These are phyloP conservation scores for Daedalea quercina DNA, from an alignment of 768 basidiomycete species.

Conservation along the genomic window DNA sequence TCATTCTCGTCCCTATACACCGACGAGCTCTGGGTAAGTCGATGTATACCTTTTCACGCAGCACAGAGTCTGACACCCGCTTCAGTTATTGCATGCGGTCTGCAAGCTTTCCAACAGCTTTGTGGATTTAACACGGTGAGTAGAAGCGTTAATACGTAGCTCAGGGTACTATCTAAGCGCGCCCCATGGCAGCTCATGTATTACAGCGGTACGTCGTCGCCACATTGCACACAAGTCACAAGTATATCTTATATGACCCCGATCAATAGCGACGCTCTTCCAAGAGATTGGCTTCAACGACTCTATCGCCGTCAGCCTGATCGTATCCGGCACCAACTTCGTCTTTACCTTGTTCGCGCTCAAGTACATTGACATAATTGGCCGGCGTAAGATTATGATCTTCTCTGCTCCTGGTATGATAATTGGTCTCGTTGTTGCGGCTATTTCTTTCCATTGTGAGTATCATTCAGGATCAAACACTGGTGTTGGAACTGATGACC, in stretches of 20 bases:
- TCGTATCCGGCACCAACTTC: constrained; percentile 75
- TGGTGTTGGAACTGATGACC: neutral
- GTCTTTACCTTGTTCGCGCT: constrained; percentile 72
- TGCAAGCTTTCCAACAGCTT: constrained; percentile 80
- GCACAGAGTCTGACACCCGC: neutral
- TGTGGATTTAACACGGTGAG: constrained; percentile 79
- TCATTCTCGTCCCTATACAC: constrained; percentile 51
- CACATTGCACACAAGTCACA: neutral
- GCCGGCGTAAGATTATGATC: constrained; percentile 64
- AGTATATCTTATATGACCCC: neutral
- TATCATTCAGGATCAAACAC: constrained; percentile 2
- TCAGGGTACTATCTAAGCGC: neutral
- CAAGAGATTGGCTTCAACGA: constrained; percentile 77
- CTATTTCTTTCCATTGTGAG: constrained; percentile 62
- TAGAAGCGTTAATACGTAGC: neutral
- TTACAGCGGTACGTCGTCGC: constrained; percentile 15
- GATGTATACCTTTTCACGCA: neutral
- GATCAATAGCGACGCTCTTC: constrained; percentile 62
- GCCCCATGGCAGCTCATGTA: constrained; percentile 17
- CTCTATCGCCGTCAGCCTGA: constrained; percentile 74
- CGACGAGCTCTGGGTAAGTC: constrained; percentile 61
- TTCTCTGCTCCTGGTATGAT: constrained; percentile 71
- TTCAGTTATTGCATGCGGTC: constrained; percentile 67
- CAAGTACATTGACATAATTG: constrained; percentile 66
- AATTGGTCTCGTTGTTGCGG: constrained; percentile 53